phyloP scores from a whole-genome alignment of 2,329 filamentous ascomycete genomes.

The Paramyrothecium roridum region DNA sequence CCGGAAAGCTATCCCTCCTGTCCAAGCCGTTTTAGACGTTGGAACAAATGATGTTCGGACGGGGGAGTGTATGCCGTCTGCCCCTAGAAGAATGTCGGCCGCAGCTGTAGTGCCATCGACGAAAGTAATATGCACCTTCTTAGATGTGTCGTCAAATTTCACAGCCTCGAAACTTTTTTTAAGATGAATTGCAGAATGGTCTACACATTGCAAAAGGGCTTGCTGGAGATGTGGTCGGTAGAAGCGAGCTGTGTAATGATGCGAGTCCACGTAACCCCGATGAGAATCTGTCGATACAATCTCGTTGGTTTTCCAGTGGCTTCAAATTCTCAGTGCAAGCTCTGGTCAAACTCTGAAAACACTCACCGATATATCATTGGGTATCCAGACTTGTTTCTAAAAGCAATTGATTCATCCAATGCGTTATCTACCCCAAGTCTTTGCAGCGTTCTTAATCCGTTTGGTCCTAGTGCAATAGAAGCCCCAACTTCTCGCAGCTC shows the following conservation, averaged over 20 bases:
- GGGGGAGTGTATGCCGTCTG: constrained; percentile 50
- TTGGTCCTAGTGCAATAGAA: constrained; percentile 47
- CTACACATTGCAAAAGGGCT: constrained; percentile 41
- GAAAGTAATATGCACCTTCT: constrained; percentile 35
- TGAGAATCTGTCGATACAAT: constrained; percentile 38
- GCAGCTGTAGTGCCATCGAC: constrained; percentile 39
- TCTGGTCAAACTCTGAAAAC: neutral
- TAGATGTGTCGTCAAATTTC: constrained; percentile 18
- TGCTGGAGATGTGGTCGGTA: constrained; percentile 47
- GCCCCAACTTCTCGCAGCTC: constrained; percentile 45
- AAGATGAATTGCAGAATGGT: constrained; percentile 36
- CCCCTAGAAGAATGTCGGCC: constrained; percentile 47
- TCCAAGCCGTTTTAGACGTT: constrained; percentile 33
- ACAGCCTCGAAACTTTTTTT: constrained; percentile 37
- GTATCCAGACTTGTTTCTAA: constrained; percentile 34
- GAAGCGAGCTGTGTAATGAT: constrained; percentile 40
- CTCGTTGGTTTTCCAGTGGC: constrained; percentile 40
- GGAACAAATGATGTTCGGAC: constrained; percentile 42
- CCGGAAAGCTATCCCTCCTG: constrained; percentile 40
- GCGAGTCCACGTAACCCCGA: constrained; percentile 28
- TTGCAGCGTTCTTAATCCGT: constrained; percentile 49
- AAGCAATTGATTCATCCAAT: constrained; percentile 34
- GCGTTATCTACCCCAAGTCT: constrained; percentile 45
- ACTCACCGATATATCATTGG: constrained; percentile 39
- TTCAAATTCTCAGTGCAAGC: constrained; percentile 13